Conservation (phyloP, 202 grass and related monocot species). For the Eragrostis tef region DNA sequence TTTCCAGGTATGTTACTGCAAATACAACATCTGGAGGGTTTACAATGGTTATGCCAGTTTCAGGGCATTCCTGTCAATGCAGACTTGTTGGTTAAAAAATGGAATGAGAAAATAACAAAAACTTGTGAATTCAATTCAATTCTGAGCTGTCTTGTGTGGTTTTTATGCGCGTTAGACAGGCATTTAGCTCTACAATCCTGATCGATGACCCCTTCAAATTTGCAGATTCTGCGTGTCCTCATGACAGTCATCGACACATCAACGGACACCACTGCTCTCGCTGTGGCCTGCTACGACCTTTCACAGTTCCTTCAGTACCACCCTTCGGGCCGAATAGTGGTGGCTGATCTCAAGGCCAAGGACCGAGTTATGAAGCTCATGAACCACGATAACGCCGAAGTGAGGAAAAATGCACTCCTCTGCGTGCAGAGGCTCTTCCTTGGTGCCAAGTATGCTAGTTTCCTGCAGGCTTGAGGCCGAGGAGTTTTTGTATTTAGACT, state of each 20-base stretch:
- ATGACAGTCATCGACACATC: conserved; percentile 87
- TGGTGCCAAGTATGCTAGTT: conserved; percentile 84
- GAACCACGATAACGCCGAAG: conserved; percentile 83
- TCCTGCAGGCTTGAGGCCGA: conserved; percentile 66
- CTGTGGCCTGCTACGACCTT: conserved; percentile 93
- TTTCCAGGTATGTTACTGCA: conserved; percentile 76
- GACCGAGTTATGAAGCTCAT: conserved; percentile 95
- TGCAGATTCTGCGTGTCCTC: conserved; percentile 83
- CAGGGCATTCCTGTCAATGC: conserved; percentile 20
- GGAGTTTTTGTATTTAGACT: conserved; percentile 58
- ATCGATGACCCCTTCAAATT: conserved; percentile 15
- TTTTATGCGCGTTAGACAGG: background rate
- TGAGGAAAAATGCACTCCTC: conserved; percentile 83
- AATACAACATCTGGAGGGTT: background rate
- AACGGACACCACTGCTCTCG: conserved; percentile 72
- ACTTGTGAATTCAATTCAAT: background rate
- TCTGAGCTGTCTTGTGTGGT: background rate
- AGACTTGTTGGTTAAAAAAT: background rate
- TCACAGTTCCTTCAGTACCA: conserved; percentile 98
- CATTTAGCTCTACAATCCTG: background rate
- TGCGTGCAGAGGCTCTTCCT: conserved; percentile 94
- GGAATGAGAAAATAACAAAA: background rate
- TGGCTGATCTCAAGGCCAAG: conserved; percentile 82
- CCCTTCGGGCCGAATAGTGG: conserved; percentile 69
- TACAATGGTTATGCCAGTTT: background rate